Conservation (phyloP, 352 stramenopile species). For the Phytophthora boehmeriae region DNA sequence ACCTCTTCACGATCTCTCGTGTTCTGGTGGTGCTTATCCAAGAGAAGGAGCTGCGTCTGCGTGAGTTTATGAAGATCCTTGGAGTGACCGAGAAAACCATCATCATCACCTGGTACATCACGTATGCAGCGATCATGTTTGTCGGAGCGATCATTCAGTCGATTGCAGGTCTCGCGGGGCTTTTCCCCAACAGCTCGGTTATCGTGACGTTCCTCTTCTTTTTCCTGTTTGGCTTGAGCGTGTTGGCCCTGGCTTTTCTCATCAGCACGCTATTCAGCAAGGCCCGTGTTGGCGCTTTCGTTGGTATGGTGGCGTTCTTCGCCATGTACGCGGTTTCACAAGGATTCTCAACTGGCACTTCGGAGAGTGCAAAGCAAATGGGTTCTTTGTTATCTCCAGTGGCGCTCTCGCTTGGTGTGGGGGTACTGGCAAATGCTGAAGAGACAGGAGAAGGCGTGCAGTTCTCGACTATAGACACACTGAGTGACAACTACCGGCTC, state of each 20-base stretch:
- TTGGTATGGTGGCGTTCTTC: conserved; percentile 87
- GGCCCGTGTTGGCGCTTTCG: conserved; percentile 54
- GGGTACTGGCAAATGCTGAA: conserved; percentile 55
- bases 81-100: conserved; percentile 83
- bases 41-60: conserved; percentile 89
- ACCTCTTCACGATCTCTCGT: conserved; percentile 85
- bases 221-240: conserved; percentile 64
- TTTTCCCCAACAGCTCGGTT: conserved; percentile 49
- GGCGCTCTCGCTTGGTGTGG: conserved; percentile 68
- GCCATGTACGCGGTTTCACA: conserved; percentile 75
- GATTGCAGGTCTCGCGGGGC: conserved; percentile 38
- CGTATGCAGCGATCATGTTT: conserved; percentile 85
- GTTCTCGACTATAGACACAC: conserved; percentile 38
- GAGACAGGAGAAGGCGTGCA: conserved; percentile 45
- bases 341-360: conserved; percentile 31
- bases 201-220: conserved; percentile 80
- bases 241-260: conserved; percentile 48
- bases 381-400: conserved; percentile 61
- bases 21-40: conserved; percentile 84
- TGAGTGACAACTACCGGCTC: conserved; percentile 60
- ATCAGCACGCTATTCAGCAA: conserved; percentile 79
- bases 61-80: conserved; percentile 92
- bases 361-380: conserved; percentile 37
- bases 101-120: conserved; percentile 82
- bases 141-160: conserved; percentile 63